Percentiles rank a stretch among this genome's conserved stretches.
Conservation (phyloP, 2,329 filamentous ascomycete species). For the Didymella lethalis region DNA sequence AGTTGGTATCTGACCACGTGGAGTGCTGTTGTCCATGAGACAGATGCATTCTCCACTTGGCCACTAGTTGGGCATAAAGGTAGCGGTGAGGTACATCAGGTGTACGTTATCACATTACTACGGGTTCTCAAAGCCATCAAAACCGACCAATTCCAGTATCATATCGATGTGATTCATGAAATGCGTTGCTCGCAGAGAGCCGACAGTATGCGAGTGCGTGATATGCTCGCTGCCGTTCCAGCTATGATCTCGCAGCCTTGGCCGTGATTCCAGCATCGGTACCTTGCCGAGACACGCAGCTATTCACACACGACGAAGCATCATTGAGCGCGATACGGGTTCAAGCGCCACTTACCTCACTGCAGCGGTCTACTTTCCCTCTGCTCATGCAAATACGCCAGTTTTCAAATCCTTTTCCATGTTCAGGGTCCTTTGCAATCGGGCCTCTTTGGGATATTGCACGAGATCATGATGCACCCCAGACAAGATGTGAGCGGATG, state of each 20-base stretch:
- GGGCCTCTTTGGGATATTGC: too few relatives aligned
- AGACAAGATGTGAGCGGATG: not conserved
- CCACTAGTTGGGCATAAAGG: too few relatives aligned
- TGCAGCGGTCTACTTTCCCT: not conserved
- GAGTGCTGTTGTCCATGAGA: too few relatives aligned
- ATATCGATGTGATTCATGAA: not conserved
- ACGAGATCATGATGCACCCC: constrained; percentile 1
- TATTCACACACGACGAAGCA: not conserved
- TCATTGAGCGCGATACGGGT: not conserved
- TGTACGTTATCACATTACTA: too few relatives aligned
- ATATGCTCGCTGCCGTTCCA: not conserved
- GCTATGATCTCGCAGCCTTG: not conserved
- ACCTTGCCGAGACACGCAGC: not conserved
- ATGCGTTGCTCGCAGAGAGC: not conserved
- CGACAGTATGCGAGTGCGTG: not conserved
- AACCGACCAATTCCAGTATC: too few relatives aligned
- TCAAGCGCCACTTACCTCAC: constrained; percentile 6
- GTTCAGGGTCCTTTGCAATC: not conserved
- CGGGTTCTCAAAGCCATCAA: too few relatives aligned
- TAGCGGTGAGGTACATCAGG: too few relatives aligned
- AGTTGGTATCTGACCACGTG: too few relatives aligned
- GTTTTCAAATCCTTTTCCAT: not conserved
- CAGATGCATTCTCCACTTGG: too few relatives aligned
- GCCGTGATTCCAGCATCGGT: not conserved
- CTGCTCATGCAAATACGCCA: too few relatives aligned